Evolutionary conservation across 73 alveolate genomes (phyloP).

Genomic region (Paramecium tetraurelia): DNA sequence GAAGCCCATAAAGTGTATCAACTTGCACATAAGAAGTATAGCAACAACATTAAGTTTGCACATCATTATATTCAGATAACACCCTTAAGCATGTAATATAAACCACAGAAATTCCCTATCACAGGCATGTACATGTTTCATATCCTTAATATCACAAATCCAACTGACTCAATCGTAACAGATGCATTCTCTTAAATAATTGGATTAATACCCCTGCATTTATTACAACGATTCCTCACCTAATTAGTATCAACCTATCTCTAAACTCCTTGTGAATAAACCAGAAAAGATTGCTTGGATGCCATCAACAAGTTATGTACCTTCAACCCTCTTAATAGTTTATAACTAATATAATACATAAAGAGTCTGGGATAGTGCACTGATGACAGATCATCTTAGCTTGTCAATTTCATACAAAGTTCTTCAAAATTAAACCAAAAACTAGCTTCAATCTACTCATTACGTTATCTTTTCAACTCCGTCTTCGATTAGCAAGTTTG

Average conservation of each 20-base stretch:
- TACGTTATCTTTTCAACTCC: not conserved
- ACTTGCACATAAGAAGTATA: slow-evolving; percentile 28
- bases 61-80: not conserved
- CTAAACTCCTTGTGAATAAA: not conserved
- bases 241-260: not conserved
- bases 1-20: not conserved
- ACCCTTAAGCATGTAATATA: not conserved
- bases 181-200: not conserved
- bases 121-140: not conserved
- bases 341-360: not conserved
- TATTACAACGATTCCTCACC: not conserved
- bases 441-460: not conserved
- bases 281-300: not conserved
- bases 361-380: not conserved
- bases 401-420: not conserved
- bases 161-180: not conserved
- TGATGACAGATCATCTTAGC: not conserved
- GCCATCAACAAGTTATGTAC: not conserved
- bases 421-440: not conserved
- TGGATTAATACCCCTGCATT: not conserved
- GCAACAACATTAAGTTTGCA: not conserved
- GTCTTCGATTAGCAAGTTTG: not conserved
- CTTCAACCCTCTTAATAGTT: not conserved
- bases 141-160: not conserved
- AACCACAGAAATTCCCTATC: slow-evolving; percentile 34